These are phyloP conservation scores for Botryotinia convoluta DNA, from an alignment of 2,329 filamentous ascomycete species.

Conservation along the genomic window DNA sequence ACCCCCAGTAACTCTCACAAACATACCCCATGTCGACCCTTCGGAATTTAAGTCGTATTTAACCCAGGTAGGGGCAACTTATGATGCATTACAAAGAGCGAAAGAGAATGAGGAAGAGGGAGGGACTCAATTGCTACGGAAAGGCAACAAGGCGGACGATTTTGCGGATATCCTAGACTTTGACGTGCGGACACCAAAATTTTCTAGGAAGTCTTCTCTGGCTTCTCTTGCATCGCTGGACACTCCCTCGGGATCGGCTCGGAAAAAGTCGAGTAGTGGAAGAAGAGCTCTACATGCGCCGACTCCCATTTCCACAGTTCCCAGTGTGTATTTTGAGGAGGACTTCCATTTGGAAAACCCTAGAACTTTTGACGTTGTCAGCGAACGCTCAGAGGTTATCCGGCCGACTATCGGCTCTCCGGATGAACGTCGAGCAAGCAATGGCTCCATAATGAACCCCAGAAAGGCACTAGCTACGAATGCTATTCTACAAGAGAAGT, in stretches of 20 bases:
- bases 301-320: constrained; percentile 89
- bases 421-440: constrained; percentile 54
- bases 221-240: constrained; percentile 41
- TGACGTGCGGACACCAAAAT: constrained; percentile 25
- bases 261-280: constrained; percentile 49
- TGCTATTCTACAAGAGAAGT: constrained; percentile 93
- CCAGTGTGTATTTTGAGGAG: constrained; percentile 89
- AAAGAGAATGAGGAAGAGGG: constrained; percentile 73
- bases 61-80: constrained; percentile 78
- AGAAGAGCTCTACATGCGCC: constrained; percentile 67
- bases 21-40: constrained; percentile 76
- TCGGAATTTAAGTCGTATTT: constrained; percentile 83
- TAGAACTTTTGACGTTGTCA: constrained; percentile 92
- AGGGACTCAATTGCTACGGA: constrained; percentile 36
- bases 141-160: constrained; percentile 40
- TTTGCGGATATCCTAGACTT: constrained; percentile 42
- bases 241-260: constrained; percentile 38
- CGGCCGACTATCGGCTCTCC: constrained; percentile 49
- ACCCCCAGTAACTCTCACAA: constrained; percentile 85
- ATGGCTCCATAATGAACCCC: constrained; percentile 58
- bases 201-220: constrained; percentile 43
- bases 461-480: constrained; percentile 92
- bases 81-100: constrained; percentile 82
- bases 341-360: constrained; percentile 95
- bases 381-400: constrained; percentile 95